Base-by-base conservation (phyloP, 345 rosid genomes). In the Crucihimalaya himalaica region DNA sequence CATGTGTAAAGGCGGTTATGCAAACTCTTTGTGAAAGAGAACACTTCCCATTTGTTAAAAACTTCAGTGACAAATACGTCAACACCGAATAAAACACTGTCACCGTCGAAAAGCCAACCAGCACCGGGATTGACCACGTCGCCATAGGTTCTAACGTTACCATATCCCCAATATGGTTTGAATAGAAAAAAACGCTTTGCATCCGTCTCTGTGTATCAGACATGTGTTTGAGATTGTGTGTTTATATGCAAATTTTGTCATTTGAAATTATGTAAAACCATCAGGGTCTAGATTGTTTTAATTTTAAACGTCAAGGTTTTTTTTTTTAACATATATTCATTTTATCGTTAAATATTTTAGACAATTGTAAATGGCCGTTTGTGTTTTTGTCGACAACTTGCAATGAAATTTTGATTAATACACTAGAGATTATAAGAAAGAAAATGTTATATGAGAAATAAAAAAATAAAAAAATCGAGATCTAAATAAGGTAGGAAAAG, bases 51-150 rank as follows among this genome's bases (percentile, higher is more conserved):
- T 35, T 53, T 54, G 25, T 53, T 54, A 23, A 53, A 68, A 5
- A 8, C 18, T 23, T 39, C 51, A 68, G 72, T 39, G 39, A 68
- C 72, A 5, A 68, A 68, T 11, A 68, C 14, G 18, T 68, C 72
- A 3, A 68, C 72, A 52, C 72, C 72, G 25, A 68, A 53, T 15
- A 54, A 5, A 16, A 35, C 13, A 8, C 13, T 57, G 27, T 32
- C 70, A n/a, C 27, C 50, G 4, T 68, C 62, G 28, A 68, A 68
- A 25, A 53, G 12, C 37, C 19, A 68, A 25, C 72, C 72, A 12
- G 20, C n/a, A 28, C 6, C 40, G 0, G 34, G 72, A 68, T 68
- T 53, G 11, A 12, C 15, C 4, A 66, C 15, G 1, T 48, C 70
- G 21, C 6, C 59, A n/a, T 66, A 66, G n/a, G 70, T 0, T 48